Conservation (phyloP, 1,284 basidiomycete genomes). For the Pascua sp. region DNA sequence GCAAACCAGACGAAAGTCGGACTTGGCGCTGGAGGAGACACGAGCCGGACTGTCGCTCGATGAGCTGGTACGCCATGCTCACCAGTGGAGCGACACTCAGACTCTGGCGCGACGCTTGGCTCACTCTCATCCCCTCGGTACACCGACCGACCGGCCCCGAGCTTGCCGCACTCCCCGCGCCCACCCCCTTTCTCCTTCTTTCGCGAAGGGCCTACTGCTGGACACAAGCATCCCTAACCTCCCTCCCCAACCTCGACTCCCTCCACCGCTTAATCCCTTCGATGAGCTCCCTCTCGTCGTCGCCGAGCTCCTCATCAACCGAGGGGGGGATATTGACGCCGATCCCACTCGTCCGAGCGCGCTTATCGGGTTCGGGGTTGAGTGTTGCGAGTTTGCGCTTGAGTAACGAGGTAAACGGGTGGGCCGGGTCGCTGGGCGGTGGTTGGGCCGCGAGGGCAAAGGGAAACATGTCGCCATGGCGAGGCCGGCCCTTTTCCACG, state of each 20-base stretch:
- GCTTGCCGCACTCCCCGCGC: too few relatives aligned
- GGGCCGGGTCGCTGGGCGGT: conserved; percentile 22
- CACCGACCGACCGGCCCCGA: too few relatives aligned
- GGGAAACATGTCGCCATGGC: conserved; percentile 37
- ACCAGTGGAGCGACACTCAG: too few relatives aligned
- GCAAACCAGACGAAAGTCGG: too few relatives aligned
- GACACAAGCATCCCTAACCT: conserved; percentile 40
- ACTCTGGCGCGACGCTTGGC: too few relatives aligned
- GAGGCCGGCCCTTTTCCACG: conserved; percentile 24
- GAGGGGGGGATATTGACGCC: conserved; percentile 13
- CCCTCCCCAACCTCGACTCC: conserved; percentile 29
- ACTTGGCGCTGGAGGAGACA: too few relatives aligned
- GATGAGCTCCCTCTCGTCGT: conserved; percentile 38
- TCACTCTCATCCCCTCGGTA: too few relatives aligned
- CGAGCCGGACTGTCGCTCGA: too few relatives aligned
- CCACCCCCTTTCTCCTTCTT: background rate
- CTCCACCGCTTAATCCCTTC: conserved; percentile 38
- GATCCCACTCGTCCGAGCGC: conserved; percentile 3
- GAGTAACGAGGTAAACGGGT: conserved; percentile 31
- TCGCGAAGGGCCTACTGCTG: conserved; percentile 35
- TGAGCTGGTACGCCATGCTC: too few relatives aligned
- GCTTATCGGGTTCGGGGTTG: conserved; percentile 18
- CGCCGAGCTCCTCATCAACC: conserved; percentile 13
- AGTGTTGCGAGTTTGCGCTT: conserved; percentile 33
- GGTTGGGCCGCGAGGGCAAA: conserved; percentile 33